Evolutionary conservation across 148 eudicot genomes (phyloP).

Genomic region (Heliosperma pusillum): DNA sequence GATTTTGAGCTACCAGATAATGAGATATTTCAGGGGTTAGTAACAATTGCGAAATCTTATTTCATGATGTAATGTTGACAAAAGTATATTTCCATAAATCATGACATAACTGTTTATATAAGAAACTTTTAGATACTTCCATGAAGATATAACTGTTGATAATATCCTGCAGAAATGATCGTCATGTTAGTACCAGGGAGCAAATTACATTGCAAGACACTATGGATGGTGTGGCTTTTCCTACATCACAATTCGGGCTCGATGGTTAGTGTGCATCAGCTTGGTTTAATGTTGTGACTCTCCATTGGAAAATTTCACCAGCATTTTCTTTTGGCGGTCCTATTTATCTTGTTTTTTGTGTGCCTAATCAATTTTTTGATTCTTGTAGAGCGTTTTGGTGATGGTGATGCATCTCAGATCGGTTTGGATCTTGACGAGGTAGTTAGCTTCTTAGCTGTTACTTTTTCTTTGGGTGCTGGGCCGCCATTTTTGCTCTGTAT

Average conservation of each 20-base stretch:
- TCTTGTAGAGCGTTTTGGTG: slow-evolving; percentile 90
- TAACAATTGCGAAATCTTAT: background rate
- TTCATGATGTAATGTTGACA: background rate
- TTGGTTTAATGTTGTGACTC: background rate
- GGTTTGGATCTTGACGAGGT: slow-evolving; percentile 95
- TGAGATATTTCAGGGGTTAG: slow-evolving; percentile 77
- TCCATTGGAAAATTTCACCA: background rate
- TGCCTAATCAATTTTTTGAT: slow-evolving; percentile 12
- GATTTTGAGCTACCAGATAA: slow-evolving; percentile 95
- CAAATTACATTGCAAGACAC: slow-evolving; percentile 94
- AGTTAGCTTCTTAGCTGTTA: slow-evolving; percentile 13
- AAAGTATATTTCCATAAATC: background rate
- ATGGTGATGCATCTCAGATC: slow-evolving; percentile 75
- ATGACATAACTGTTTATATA: background rate
- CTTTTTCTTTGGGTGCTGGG: background rate
- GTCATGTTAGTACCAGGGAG: slow-evolving; percentile 91
- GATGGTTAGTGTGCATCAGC: slow-evolving; percentile 63
- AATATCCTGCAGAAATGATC: slow-evolving; percentile 70
- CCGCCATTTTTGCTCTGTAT: background rate
- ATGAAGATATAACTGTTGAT: background rate
- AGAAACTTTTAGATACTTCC: background rate
- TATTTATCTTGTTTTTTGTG: background rate
- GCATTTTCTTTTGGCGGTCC: background rate
- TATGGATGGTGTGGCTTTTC: slow-evolving; percentile 73
- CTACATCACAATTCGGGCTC: slow-evolving; percentile 79